A percentile compares a stretch with the other conserved stretches of the same genome.
These are phyloP conservation scores for Dryas integrifolia DNA, from an alignment of 331 rosid genomes.

Conservation along the genomic window DNA sequence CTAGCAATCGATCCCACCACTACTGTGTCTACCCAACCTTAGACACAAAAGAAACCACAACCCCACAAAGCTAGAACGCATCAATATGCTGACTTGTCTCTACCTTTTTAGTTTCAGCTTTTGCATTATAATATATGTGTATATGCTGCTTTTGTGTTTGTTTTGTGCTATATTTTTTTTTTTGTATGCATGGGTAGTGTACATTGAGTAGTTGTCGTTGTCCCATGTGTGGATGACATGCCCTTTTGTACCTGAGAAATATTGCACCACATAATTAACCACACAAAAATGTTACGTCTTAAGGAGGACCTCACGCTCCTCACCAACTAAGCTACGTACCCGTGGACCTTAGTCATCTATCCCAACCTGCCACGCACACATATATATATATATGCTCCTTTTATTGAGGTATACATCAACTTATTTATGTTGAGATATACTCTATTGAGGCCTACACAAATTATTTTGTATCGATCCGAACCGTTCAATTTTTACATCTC, in stretches of 20 bases:
- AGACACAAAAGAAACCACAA: constrained; percentile 11
- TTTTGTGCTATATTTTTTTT: neutral
- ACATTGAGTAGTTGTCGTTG: constrained; percentile 22
- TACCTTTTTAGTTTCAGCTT: neutral
- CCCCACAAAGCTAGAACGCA: neutral
- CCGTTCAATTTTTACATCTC: no score
- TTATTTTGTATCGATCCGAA: no score
- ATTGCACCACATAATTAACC: neutral
- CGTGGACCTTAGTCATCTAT: constrained; percentile 6
- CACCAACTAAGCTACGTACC: constrained; percentile 2
- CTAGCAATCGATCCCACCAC: constrained; percentile 5
- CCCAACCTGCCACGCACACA: constrained; percentile 16
- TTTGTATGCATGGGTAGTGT: neutral
- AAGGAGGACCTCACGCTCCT: neutral
- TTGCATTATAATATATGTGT: neutral
- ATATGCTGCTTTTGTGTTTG: neutral
- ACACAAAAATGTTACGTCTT: no score
- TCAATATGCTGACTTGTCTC: constrained; percentile 12
- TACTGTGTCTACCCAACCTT: constrained; percentile 14
- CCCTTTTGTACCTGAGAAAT: constrained; percentile 4
- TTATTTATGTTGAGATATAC: no score
- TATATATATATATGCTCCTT: no score
- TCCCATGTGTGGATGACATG: constrained; percentile 27
- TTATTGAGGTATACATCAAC: no score
- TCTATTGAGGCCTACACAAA: no score